A percentile compares a stretch with the other conserved stretches of the same genome.
Conservation (phyloP, 2,329 filamentous ascomycete genomes). For the Magnaporthales sp. region DNA sequence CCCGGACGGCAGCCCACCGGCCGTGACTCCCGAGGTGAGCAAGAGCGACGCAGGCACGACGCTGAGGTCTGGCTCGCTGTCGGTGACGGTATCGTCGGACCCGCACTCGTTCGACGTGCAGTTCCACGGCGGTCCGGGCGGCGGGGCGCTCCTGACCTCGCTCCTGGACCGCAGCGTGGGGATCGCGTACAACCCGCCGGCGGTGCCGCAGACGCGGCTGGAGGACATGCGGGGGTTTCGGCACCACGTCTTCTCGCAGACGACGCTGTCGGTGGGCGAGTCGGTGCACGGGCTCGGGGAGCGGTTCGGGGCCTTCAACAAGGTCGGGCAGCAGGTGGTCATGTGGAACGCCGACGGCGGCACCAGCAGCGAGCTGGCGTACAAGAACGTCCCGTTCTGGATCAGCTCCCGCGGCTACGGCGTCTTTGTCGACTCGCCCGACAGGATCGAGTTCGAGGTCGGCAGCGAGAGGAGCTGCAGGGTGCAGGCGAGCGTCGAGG, state of each 20-base stretch:
- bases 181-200: conserved; percentile 44
- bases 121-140: conserved; percentile 39
- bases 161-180: conserved; percentile 47
- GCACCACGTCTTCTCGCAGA: conserved; percentile 50
- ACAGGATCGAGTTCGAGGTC: conserved; percentile 62
- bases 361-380: conserved; percentile 60
- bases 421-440: conserved; percentile 64
- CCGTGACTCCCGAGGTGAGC: conserved; percentile 26
- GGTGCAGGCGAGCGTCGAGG: conserved; percentile 60
- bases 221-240: conserved; percentile 42
- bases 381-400: conserved; percentile 66
- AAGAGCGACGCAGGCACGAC: conserved; percentile 30
- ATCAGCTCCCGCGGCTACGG: conserved; percentile 67
- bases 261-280: conserved; percentile 48
- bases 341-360: conserved; percentile 59
- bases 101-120: conserved; percentile 45
- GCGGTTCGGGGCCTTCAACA: conserved; percentile 68
- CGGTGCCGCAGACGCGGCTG: conserved; percentile 42
- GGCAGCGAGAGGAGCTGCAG: conserved; percentile 65
- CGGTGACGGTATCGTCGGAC: conserved; percentile 30
- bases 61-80: conserved; percentile 38
- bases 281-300: conserved; percentile 68
- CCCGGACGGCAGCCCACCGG: conserved; percentile 37
- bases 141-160: conserved; percentile 42
- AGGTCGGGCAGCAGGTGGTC: conserved; percentile 61